Percentiles rank a stretch among this genome's conserved stretches.
Conservation (phyloP, 768 basidiomycete genomes). For the Boletus rubroflammeus region DNA sequence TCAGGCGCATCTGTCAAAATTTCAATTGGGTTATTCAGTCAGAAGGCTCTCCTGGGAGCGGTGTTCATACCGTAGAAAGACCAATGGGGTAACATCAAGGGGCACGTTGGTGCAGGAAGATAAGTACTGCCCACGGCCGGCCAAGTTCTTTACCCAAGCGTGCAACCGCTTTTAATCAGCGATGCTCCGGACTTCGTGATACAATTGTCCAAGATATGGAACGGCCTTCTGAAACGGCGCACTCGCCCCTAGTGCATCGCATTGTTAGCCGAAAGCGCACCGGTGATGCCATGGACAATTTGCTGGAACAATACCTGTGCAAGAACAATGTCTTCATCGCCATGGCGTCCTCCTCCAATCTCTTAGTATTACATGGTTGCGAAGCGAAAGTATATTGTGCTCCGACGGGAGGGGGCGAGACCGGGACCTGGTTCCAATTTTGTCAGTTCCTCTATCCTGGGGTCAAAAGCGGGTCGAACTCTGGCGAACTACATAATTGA, state of each 20-base stretch:
- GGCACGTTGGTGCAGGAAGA: slow-evolving; percentile 1
- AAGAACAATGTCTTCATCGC: not conserved
- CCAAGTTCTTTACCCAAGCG: not conserved
- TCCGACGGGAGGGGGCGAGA: not conserved
- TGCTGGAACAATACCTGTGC: not conserved
- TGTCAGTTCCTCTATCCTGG: not conserved
- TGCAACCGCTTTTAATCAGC: not conserved
- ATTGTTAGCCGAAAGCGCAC: not conserved
- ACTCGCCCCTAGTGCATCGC: not conserved
- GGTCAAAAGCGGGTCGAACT: not conserved
- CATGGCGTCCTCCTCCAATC: not conserved
- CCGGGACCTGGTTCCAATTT: not conserved
- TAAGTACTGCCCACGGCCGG: not conserved
- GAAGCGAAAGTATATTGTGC: not conserved
- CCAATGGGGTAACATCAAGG: slow-evolving; percentile 13
- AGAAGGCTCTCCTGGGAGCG: not conserved
- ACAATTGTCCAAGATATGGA: not conserved
- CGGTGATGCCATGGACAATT: not conserved
- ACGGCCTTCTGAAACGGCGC: not conserved
- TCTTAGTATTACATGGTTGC: not conserved
- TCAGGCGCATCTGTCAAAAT: not conserved
- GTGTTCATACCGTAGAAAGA: slow-evolving; percentile 1
- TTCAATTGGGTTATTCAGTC: not conserved
- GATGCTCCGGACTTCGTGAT: not conserved
- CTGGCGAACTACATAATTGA: not conserved